Base-by-base conservation (phyloP, 2,329 filamentous ascomycete genomes). In the Knufia petricola region DNA sequence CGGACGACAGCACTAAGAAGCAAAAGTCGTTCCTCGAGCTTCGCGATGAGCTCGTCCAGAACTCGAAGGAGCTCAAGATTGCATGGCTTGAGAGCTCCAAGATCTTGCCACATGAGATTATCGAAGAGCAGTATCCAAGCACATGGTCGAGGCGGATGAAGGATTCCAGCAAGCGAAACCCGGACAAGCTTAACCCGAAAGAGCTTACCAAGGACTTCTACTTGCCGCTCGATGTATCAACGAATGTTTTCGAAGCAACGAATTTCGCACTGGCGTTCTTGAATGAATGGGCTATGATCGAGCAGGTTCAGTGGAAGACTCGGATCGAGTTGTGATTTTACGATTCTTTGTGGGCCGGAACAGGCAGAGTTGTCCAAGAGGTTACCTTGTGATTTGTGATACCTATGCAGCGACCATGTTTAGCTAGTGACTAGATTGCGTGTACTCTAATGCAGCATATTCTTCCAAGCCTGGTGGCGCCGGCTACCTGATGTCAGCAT, bases 211-310 rank as follows among this genome's bases (percentile, higher is more conserved):
- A 63, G 15, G 68, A 68, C 49, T 67, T 66, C 45, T 58, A 50
- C 47, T 41, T 74, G 19, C 68, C 73, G 0, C 55, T 75, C 26
- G 66, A 67, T 13, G 63, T 64, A 4, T 66, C 64, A 43, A 69
- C 64, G 12, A 65, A 62, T 1, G 64, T 66, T 9, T 61, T 70
- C 17, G 71, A 75, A 52, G 67, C 67, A 8, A 66, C 70, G 8
- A 62, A 66, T 3, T 72, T 73, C 55, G 67, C 66, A 7, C 63
- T 63, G 53, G 59, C 60, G n/a, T 60, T 73, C 36, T 54, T 76
- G 51, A 62, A 61, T 15, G 69, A 73, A 50, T 76, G 70, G 68
- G 68, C 67, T 40, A 59, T 61, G 46, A 69, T 65, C 48, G 69
- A 75, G 60, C 64, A 63, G 12, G 60, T 74, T 13, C 63, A 67